These are phyloP conservation scores for Fusarium torreyae DNA, from an alignment of 2,329 filamentous ascomycete genomes.

Conservation along the genomic window DNA sequence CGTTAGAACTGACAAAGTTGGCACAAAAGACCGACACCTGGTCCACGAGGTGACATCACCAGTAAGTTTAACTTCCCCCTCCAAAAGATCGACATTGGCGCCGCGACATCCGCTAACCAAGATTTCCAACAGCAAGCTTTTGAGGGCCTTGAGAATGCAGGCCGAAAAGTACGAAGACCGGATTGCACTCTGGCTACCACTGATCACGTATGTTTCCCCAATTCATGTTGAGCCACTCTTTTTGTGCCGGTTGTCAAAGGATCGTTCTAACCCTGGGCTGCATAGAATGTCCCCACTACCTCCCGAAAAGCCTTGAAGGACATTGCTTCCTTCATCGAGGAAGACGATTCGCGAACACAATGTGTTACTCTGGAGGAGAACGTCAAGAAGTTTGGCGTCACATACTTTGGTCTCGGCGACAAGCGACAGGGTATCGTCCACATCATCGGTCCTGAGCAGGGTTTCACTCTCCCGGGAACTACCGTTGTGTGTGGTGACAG, in stretches of 20 bases:
- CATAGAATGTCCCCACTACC: constrained; percentile 91
- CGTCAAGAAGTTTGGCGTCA: constrained; percentile 95
- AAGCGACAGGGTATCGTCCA: constrained; percentile 99
- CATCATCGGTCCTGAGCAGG: constrained; percentile 98
- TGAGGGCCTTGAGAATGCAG: constrained; percentile 92
- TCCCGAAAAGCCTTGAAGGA: constrained; percentile 95
- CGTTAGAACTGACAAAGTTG: constrained; percentile 27
- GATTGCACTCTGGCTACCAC: constrained; percentile 98
- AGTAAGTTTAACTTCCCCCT: constrained; percentile 64
- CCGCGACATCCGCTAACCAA: constrained; percentile 35
- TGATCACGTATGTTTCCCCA: constrained; percentile 82
- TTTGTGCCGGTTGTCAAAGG: background rate
- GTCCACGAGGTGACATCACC: constrained; percentile 99
- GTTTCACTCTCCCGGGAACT: constrained; percentile 96
- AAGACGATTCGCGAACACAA: constrained; percentile 93
- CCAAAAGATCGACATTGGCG: constrained; percentile 13
- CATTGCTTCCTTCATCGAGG: constrained; percentile 92
- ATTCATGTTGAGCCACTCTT: constrained; percentile 1
- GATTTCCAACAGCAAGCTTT: constrained; percentile 83
- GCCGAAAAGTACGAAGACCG: constrained; percentile 88
- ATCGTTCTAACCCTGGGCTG: constrained; percentile 33
- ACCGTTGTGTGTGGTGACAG: constrained; percentile 98
- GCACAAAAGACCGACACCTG: constrained; percentile 83
- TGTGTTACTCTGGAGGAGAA: constrained; percentile 97
- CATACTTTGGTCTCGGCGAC: constrained; percentile 96